phyloP scores from a whole-genome alignment of 148 eudicot genomes.

The Rhododendron mucronatum region DNA sequence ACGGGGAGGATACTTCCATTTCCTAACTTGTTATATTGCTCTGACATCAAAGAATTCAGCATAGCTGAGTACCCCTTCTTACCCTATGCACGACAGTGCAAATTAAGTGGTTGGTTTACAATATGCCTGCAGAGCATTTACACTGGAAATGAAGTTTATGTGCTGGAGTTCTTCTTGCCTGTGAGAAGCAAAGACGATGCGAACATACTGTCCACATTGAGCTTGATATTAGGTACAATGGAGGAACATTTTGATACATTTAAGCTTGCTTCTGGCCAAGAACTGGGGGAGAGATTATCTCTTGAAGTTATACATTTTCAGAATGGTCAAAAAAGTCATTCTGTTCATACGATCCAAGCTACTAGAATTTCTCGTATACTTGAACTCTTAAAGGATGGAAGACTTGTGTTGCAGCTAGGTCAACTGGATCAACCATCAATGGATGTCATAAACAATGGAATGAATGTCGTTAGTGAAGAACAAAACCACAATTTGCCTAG shows the following conservation, averaged over 20 bases:
- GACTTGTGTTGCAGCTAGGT: neutral
- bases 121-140: no score
- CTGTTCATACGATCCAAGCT: no score
- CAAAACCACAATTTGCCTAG: neutral
- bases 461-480: no score
- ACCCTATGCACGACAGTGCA: slow-evolving; percentile 16
- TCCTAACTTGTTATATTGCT: slow-evolving; percentile 17
- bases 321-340: no score
- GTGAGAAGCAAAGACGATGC: neutral
- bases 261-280: slow-evolving; percentile 19
- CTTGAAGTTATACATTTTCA: no score
- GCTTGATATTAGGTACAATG: slow-evolving; percentile 7
- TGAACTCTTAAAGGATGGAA: no score
- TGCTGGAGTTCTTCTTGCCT: slow-evolving; percentile 27
- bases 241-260: slow-evolving; percentile 12
- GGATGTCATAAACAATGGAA: neutral
- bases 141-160: slow-evolving; percentile 17
- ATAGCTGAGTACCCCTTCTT: slow-evolving; percentile 25
- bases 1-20: slow-evolving; percentile 15
- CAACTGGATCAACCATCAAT: neutral
- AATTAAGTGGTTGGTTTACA: no score
- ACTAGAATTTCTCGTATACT: no score
- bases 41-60: slow-evolving; percentile 18
- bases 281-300: neutral
- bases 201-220: neutral